These are phyloP conservation scores for Colletotrichum sp. DNA, from an alignment of 2,329 filamentous ascomycete species.

Conservation along the genomic window DNA sequence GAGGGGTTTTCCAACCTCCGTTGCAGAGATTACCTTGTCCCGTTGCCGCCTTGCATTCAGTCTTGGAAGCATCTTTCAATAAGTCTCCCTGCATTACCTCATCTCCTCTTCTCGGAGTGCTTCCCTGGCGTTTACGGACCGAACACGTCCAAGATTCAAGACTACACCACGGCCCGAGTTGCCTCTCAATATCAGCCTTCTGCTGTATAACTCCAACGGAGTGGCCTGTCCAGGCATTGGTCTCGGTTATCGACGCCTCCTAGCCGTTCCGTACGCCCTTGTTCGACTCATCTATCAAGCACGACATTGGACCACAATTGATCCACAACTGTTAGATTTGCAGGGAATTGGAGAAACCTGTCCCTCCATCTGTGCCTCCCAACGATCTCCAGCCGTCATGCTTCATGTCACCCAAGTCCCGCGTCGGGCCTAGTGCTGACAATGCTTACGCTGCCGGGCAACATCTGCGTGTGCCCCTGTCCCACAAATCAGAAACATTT, in stretches of 20 bases:
- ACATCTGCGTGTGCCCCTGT: not conserved
- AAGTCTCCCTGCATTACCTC: not conserved
- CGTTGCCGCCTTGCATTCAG: not conserved
- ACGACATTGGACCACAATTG: not conserved
- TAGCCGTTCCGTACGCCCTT: not conserved
- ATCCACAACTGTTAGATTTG: not conserved
- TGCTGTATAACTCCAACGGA: not conserved
- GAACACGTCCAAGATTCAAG: not conserved
- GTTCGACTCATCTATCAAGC: not conserved
- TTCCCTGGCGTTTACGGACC: not conserved
- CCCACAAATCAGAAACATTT: not conserved
- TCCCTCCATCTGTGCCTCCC: not conserved
- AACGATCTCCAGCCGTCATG: not conserved
- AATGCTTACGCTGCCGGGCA: slow-evolving; percentile 7
- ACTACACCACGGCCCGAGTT: not conserved
- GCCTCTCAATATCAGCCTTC: not conserved
- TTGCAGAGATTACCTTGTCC: not conserved
- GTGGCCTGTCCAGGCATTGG: not conserved
- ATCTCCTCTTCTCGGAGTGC: not conserved
- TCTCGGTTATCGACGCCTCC: not conserved
- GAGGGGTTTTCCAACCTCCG: not conserved
- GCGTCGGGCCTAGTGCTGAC: slow-evolving; percentile 17
- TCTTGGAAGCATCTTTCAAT: not conserved
- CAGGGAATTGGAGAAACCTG: not conserved
- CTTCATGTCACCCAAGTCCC: not conserved